Conservation (phyloP, 1,139 yeast genomes). For the Fermentozyma sake region DNA sequence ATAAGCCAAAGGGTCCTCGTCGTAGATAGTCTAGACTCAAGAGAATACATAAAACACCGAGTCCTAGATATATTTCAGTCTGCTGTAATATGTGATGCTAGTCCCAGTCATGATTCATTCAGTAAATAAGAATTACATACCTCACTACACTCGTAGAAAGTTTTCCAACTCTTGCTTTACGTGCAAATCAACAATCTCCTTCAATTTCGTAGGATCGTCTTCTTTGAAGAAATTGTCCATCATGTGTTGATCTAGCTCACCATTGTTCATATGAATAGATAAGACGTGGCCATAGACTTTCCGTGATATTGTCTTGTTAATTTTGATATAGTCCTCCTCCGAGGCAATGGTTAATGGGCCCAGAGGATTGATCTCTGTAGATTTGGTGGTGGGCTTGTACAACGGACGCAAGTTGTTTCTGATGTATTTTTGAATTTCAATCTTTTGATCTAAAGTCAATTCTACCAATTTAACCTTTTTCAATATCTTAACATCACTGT, state of each 20-base stretch:
- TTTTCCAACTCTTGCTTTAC: constrained; percentile 17
- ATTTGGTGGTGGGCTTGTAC: constrained; percentile 24
- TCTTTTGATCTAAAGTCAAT: constrained; percentile 43
- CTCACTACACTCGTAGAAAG: constrained; percentile 1
- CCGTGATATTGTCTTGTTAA: constrained; percentile 39
- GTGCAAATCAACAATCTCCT: constrained; percentile 19
- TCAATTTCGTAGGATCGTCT: constrained; percentile 14
- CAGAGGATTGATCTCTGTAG: no score
- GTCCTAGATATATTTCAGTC: no score
- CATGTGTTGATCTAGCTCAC: constrained; percentile 7
- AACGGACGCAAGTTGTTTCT: constrained; percentile 47
- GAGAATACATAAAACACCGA: no score
- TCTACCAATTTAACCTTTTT: constrained; percentile 8
- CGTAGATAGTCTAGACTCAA: constrained; percentile 39
- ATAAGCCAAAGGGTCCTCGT: constrained; percentile 56
- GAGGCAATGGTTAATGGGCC: constrained; percentile 15
- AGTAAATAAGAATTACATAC: constrained; percentile 1
- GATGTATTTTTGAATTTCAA: constrained; percentile 48
- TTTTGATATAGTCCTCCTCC: constrained; percentile 31
- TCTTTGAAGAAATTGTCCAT: constrained; percentile 15
- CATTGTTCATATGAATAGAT: constrained; percentile 8
- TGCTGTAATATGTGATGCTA: no score
- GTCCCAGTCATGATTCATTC: no score
- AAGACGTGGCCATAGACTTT: constrained; percentile 37
- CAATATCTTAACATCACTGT: constrained; percentile 6